Evolutionary conservation across 2,329 filamentous ascomycete species (phyloP), one percentile per base, ranked within the genome.

Genomic region (Aspergillus persii): DNA sequence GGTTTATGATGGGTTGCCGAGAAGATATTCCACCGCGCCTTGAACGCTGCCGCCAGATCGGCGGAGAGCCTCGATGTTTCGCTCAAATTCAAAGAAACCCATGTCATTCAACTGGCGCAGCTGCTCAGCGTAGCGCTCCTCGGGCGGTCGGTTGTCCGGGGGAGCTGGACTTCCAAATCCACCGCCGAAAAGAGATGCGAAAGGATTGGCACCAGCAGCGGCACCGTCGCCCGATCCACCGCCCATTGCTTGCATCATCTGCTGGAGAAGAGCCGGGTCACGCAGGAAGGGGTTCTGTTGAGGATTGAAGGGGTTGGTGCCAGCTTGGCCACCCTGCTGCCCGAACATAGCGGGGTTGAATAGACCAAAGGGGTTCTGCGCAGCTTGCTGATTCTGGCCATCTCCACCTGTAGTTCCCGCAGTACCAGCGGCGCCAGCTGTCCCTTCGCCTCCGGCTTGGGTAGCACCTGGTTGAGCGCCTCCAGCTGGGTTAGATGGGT

Each of bases 81-180:
- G 82, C 54, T 99, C 94, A 71, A 98, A 99, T 72, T 99, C 93
- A 73, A 87, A 96, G 78, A 99, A 99, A 3, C 95, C 95, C 95
- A 99, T 99, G 66, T 98, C 95, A 74, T 99, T 99, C 63, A 99
- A 80, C 78, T 98, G 92, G 61, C 92, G 84, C 53, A 99, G 81
- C 77, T 99, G 94, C 33, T 91, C 88, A 3, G 90, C 92, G 69
- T 96, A 99, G 60, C 91, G 83, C 77, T 98, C 95, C 80, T 99
- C 95, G 0, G 95, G 94, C 4, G 95, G 93, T 62, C 94, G 85
- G 70, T 84, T 96, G 77, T 99, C 95, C 2, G 84, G 77, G 4
- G 92, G 89, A 18, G 84, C 77, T 11, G 84, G 75, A 29, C 71
- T 71, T 15, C 76, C 73, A 23, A 72, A 70, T 29, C 69, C 75